Base-by-base conservation (phyloP, 139 green algal species). In the Chlamydomonas sp. region DNA sequence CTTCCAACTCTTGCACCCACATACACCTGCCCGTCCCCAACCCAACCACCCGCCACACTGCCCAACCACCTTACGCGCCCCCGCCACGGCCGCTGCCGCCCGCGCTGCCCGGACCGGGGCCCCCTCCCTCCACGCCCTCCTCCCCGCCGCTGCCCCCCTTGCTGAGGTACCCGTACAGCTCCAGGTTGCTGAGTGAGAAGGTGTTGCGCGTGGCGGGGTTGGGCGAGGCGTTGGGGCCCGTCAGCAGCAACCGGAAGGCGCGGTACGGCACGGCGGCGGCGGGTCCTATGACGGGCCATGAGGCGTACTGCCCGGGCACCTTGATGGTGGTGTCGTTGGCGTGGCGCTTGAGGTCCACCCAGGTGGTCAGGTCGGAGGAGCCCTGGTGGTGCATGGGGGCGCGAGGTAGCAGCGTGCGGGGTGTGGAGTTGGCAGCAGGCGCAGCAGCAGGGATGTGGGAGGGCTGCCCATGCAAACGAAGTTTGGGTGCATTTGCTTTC, bases 81-180 rank as follows among this genome's bases (percentile, higher is more conserved):
- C 6, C 74, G 31, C 74, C 31, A 63, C 17, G 3, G 1, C 74
- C 74, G 74, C 74, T 14, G 74, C 74, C 31, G 31, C 31, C 31
- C 8, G 31, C 2, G 74, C 74, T 62, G 74, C 74, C 4, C 6
- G 58, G 6, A 59, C n/a, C n/a, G 31, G 10, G 15, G 61, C 8
- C 17, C 4, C 57, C 8, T 6, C 17, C 7, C n/a, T 57, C 69
- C 69, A 76, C 16, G 63, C 12, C 31, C 31, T 49, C 31, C 31
- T 49, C 31, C 31, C 31, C 31, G 31, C 31, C 31, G 31, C n/a
- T 6, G 0, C 57, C 57, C 5, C 64, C 77, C 49, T 83, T 84
- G 59, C 87, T 49, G 67, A 97, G 88, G 80, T 92, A 93, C 20
- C 96, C 96, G 80, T 98, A 98, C n/a, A 98, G 85, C 89, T 98